Conservation (phyloP, 2,329 filamentous ascomycete species). For the Cladosporium sp. region DNA sequence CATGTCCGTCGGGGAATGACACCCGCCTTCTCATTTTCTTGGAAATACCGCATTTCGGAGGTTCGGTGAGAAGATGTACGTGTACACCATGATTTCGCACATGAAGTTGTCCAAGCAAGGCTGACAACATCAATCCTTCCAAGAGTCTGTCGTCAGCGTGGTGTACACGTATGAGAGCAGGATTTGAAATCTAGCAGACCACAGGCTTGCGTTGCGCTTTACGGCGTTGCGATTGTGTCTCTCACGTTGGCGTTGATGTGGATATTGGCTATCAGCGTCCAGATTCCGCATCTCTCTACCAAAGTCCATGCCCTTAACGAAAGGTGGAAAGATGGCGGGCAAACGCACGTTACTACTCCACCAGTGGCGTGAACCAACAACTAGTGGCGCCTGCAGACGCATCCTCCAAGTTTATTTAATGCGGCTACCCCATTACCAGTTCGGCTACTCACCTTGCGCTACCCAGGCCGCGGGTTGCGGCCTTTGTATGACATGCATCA, state of each 20-base stretch:
- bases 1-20: not conserved
- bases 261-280: not conserved
- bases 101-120: not conserved
- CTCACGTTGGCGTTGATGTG: not conserved
- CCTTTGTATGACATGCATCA: not conserved
- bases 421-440: not conserved
- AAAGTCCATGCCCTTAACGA: slow-evolving; percentile 7
- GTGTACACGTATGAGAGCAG: not conserved
- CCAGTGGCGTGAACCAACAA: slow-evolving; percentile 11
- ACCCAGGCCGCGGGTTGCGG: slow-evolving; percentile 1
- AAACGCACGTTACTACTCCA: slow-evolving; percentile 9
- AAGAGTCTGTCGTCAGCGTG: slow-evolving; percentile 1
- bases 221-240: not conserved
- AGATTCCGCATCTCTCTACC: not conserved
- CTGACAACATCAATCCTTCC: not conserved
- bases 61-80: slow-evolving; percentile 8
- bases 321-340: slow-evolving; percentile 15
- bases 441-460: not conserved
- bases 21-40: slow-evolving; percentile 4
- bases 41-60: not conserved
- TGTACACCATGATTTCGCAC: not conserved
- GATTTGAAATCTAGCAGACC: not conserved
- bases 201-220: not conserved
- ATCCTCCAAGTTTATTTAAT: slow-evolving; percentile 12
- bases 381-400: slow-evolving; percentile 21